A percentile compares a stretch with the other conserved stretches of the same genome.
These are phyloP conservation scores for Teunomyces aglyptinius DNA, from an alignment of 805 yeast genomes.

Conservation along the genomic window DNA sequence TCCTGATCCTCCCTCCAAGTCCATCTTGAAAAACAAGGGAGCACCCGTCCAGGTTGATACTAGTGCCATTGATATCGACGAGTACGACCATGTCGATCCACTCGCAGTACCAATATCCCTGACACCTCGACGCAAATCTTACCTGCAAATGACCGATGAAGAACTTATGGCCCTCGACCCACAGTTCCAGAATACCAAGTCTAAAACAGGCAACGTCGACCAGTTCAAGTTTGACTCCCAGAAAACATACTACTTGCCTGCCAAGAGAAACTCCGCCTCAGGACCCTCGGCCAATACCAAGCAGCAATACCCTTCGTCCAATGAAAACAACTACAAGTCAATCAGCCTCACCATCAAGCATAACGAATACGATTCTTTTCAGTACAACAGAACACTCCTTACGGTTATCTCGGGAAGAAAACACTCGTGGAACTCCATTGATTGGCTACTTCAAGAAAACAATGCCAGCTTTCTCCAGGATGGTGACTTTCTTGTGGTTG, in stretches of 20 bases:
- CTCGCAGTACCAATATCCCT: neutral
- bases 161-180: slow-evolving; percentile 55
- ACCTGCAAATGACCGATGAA: slow-evolving; percentile 52
- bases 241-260: slow-evolving; percentile 20
- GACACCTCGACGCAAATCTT: slow-evolving; percentile 40
- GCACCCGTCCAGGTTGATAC: slow-evolving; percentile 27
- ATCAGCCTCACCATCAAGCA: slow-evolving; percentile 47
- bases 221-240: slow-evolving; percentile 46
- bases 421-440: slow-evolving; percentile 44
- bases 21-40: slow-evolving; percentile 40
- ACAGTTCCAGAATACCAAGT: slow-evolving; percentile 41
- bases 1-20: slow-evolving; percentile 35
- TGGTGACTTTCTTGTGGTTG: slow-evolving; percentile 40
- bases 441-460: slow-evolving; percentile 31
- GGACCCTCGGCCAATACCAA: slow-evolving; percentile 7
- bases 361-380: slow-evolving; percentile 22
- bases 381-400: slow-evolving; percentile 31
- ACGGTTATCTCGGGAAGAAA: slow-evolving; percentile 39
- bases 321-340: slow-evolving; percentile 36
- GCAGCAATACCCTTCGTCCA: slow-evolving; percentile 26
- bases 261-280: slow-evolving; percentile 5
- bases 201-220: slow-evolving; percentile 38
- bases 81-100: slow-evolving; percentile 9
- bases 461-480: slow-evolving; percentile 25
- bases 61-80: slow-evolving; percentile 15